Conservation (phyloP, 1,284 basidiomycete species). For the Trametes sp. region DNA sequence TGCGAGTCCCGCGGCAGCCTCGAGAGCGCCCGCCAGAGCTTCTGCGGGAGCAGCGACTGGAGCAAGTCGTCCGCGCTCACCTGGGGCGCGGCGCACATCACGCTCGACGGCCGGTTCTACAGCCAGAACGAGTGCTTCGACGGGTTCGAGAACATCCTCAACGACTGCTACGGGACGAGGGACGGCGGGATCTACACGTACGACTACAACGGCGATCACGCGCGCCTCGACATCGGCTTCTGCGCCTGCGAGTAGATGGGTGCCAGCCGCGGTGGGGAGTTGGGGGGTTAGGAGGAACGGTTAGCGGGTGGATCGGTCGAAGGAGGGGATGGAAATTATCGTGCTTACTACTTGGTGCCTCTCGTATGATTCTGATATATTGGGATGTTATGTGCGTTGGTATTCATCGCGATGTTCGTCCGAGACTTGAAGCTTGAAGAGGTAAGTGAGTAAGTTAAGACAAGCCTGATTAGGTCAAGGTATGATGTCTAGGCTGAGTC, state of each 20-base stretch:
- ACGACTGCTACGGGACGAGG: conserved; percentile 6
- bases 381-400: too few relatives aligned
- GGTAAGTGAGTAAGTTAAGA: too few relatives aligned
- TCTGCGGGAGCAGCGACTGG: conserved; percentile 6
- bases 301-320: too few relatives aligned
- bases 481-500: too few relatives aligned
- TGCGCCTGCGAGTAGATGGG: conserved; percentile 12
- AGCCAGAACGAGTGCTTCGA: conserved; percentile 11
- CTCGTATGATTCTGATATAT: too few relatives aligned
- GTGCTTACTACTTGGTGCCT: too few relatives aligned
- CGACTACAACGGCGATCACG: conserved; percentile 8
- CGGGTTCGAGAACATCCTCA: conserved; percentile 16
- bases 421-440: too few relatives aligned
- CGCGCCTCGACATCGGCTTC: conserved; percentile 12
- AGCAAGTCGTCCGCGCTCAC: neutral
- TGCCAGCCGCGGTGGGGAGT: too few relatives aligned
- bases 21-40: neutral
- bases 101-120: conserved; percentile 2
- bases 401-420: too few relatives aligned
- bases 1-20: conserved; percentile 2
- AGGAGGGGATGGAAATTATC: too few relatives aligned
- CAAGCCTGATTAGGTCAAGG: too few relatives aligned
- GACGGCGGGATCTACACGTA: conserved; percentile 8
- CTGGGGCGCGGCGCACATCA: conserved; percentile 5
- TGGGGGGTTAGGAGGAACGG: too few relatives aligned